Percentiles rank a stretch among this genome's conserved stretches.
These are phyloP conservation scores for Mucor lusitanicus DNA, from an alignment of 371 early-diverging fungal genomes.

Conservation along the genomic window DNA sequence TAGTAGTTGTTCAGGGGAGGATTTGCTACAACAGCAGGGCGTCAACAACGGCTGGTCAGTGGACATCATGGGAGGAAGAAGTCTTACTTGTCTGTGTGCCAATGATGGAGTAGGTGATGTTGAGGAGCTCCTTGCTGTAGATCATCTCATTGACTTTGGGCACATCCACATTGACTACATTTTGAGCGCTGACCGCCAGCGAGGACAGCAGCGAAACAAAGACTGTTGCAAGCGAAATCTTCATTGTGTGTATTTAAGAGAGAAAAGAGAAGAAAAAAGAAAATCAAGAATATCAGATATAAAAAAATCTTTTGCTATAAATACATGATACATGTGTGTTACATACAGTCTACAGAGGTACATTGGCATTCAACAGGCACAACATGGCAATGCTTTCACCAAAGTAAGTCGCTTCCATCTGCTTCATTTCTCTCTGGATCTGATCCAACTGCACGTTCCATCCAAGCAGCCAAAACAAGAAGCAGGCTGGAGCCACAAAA, in stretches of 20 bases:
- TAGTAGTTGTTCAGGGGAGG: conserved; percentile 13
- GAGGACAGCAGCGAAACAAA: neutral
- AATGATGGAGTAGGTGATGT: conserved; percentile 17
- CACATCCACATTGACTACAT: conserved; percentile 4
- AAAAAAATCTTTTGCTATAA: neutral
- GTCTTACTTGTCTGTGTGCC: conserved; percentile 19
- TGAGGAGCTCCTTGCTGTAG: conserved; percentile 7
- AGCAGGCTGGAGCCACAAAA: conserved; percentile 62
- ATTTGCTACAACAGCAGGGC: conserved; percentile 2
- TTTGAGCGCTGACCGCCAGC: neutral
- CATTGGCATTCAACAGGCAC: conserved; percentile 54
- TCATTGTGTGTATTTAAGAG: neutral
- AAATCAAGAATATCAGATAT: neutral
- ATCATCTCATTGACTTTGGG: conserved; percentile 15
- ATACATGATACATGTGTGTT: conserved; percentile 3
- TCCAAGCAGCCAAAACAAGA: conserved; percentile 58
- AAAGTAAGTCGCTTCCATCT: conserved; percentile 60
- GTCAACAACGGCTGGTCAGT: neutral
- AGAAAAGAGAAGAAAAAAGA: neutral
- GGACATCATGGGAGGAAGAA: neutral
- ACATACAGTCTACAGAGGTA: conserved; percentile 37
- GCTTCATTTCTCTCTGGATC: conserved; percentile 51
- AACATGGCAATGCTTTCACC: conserved; percentile 66
- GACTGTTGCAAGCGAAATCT: neutral
- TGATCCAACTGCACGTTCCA: conserved; percentile 45